A percentile compares a stretch with the other conserved stretches of the same genome.
Conservation (phyloP, 768 basidiomycete genomes). For the Lactifluus piperatus region DNA sequence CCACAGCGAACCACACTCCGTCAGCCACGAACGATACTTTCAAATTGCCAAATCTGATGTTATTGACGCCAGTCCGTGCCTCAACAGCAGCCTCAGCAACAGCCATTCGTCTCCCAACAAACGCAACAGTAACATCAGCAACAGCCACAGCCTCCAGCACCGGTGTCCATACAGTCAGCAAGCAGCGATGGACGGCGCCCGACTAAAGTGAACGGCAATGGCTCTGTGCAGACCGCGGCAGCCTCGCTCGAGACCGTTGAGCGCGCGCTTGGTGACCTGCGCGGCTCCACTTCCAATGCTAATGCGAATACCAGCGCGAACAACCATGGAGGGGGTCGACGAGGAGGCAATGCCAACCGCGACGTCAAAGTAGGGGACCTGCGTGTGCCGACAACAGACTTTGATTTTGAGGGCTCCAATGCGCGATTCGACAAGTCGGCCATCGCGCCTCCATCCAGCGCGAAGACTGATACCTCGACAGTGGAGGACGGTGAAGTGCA, state of each 20-base stretch:
- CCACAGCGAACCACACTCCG: too few relatives aligned
- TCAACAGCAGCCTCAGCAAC: too few relatives aligned
- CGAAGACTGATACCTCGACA: conserved; percentile 22
- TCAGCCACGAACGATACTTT: too few relatives aligned
- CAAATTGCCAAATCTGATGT: too few relatives aligned
- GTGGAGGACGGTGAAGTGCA: conserved; percentile 29
- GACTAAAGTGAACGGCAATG: too few relatives aligned
- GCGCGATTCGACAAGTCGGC: conserved; percentile 75
- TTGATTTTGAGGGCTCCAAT: conserved; percentile 73
- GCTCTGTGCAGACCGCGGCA: too few relatives aligned
- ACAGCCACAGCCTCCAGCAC: too few relatives aligned
- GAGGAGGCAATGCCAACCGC: conserved; percentile 7
- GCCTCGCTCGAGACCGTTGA: too few relatives aligned
- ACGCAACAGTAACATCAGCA: conserved; percentile 13
- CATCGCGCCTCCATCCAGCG: conserved; percentile 25
- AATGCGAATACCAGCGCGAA: conserved; percentile 22
- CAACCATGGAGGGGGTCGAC: conserved; percentile 31
- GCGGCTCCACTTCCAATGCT: conserved; percentile 27
- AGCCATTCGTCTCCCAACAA: conserved; percentile 20
- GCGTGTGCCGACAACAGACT: conserved; percentile 67
- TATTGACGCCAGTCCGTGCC: too few relatives aligned
- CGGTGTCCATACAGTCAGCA: too few relatives aligned
- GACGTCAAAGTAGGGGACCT: conserved; percentile 31
- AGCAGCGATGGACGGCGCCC: too few relatives aligned
- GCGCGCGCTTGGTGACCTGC: too few relatives aligned